Evolutionary conservation across 345 rosid genomes (phyloP).

Genomic region (Raphanus sativus): DNA sequence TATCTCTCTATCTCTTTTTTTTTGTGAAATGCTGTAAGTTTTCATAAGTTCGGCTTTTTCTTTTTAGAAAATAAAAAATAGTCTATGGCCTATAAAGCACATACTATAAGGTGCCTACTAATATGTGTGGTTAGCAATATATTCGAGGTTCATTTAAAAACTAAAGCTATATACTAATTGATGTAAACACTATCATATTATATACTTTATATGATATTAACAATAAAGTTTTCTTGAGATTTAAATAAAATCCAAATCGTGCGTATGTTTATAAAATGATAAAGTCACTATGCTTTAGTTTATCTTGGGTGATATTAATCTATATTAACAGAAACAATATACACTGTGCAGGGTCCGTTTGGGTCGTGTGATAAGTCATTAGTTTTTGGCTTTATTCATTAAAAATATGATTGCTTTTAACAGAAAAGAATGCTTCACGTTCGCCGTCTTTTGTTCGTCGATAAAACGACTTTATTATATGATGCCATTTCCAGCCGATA

Average conservation of each 20-base stretch:
- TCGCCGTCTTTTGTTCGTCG: constrained; percentile 37
- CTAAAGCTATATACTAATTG: constrained; percentile 6
- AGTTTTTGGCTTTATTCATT: constrained; percentile 7
- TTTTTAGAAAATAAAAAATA: background rate
- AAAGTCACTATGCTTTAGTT: constrained; percentile 27
- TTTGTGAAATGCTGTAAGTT: background rate
- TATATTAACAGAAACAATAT: background rate
- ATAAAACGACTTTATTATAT: constrained; percentile 3
- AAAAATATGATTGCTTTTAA: constrained; percentile 27
- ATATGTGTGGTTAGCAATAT: constrained; percentile 18
- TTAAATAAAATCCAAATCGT: constrained; percentile 27
- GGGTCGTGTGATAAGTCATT: constrained; percentile 30
- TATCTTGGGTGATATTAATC: background rate
- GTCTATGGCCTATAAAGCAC: constrained; percentile 8
- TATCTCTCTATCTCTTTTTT: background rate
- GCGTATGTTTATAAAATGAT: constrained; percentile 16
- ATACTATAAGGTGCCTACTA: constrained; percentile 29
- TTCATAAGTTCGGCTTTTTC: background rate
- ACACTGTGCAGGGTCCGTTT: constrained; percentile 15
- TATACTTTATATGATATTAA: background rate
- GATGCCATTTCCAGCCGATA: constrained; percentile 24
- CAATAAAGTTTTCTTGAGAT: background rate
- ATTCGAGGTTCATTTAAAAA: constrained; percentile 8
- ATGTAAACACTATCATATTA: constrained; percentile 28
- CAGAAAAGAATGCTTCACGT: constrained; percentile 8